phyloP scores from a whole-genome alignment of 2,329 filamentous ascomycete genomes.

The Nemania diffusa region DNA sequence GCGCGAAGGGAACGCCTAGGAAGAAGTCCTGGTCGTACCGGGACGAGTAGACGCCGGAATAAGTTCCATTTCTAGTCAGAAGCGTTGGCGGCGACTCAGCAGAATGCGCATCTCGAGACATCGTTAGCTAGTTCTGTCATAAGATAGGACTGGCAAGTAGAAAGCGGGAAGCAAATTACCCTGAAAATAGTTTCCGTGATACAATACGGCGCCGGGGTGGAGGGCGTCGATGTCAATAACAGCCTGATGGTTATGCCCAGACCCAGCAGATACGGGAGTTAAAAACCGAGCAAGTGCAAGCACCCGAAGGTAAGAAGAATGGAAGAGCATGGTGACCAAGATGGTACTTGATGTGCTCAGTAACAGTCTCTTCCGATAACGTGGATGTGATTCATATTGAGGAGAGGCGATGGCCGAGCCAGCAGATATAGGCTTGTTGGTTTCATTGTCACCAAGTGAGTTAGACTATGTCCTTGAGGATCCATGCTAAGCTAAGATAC shows the following conservation, averaged over 20 bases:
- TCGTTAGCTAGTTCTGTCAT: not conserved
- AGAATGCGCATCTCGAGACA: not conserved
- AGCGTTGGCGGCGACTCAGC: slow-evolving; percentile 5
- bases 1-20: slow-evolving; percentile 14
- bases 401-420: not conserved
- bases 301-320: not conserved
- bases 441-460: no score
- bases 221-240: slow-evolving; percentile 2
- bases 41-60: slow-evolving; percentile 5
- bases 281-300: not conserved
- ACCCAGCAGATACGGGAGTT: not conserved
- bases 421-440: not conserved
- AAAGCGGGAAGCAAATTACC: not conserved
- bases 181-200: slow-evolving; percentile 12
- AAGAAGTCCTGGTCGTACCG: slow-evolving; percentile 22
- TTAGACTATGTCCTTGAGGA: no score
- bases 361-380: no score
- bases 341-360: not conserved
- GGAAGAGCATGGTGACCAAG: not conserved
- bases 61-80: slow-evolving; percentile 13
- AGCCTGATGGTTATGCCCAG: not conserved
- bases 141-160: not conserved
- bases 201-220: not conserved
- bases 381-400: no score
- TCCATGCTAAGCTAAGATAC: no score